phyloP scores from a whole-genome alignment of 805 yeast genomes.

The Wickerhamiella allomyrinae region DNA sequence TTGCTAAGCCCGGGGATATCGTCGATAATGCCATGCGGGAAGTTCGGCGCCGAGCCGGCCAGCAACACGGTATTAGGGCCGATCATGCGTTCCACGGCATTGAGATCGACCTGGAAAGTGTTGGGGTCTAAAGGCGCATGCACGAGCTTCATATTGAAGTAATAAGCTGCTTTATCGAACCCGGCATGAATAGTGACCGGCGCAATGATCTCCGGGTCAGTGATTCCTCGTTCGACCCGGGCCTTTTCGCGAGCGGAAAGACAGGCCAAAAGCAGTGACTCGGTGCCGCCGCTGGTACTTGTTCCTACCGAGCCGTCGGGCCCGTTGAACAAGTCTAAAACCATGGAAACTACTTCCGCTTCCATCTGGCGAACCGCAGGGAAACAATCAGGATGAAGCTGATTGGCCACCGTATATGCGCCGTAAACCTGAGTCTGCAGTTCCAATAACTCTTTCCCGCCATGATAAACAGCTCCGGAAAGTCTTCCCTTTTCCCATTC shows the following conservation, averaged over 20 bases:
- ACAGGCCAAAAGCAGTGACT: conserved; percentile 74
- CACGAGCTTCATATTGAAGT: conserved; percentile 73
- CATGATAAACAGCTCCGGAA: conserved; percentile 94
- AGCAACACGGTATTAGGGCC: conserved; percentile 68
- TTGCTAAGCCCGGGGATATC: conserved; percentile 61
- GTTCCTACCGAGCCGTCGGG: conserved; percentile 67
- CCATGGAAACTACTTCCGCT: conserved; percentile 88
- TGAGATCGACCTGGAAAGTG: conserved; percentile 53
- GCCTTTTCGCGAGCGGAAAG: conserved; percentile 78
- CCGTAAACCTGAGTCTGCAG: conserved; percentile 68
- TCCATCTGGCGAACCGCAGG: conserved; percentile 97
- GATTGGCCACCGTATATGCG: conserved; percentile 76
- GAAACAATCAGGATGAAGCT: conserved; percentile 90
- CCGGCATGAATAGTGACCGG: conserved; percentile 92
- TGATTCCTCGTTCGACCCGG: conserved; percentile 35
- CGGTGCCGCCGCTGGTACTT: conserved; percentile 91
- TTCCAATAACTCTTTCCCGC: conserved; percentile 62
- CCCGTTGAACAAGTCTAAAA: conserved; percentile 62
- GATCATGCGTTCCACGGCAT: conserved; percentile 47
- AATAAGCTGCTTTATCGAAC: conserved; percentile 79
- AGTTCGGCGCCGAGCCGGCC: conserved; percentile 93
- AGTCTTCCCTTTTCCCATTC: conserved; percentile 78
- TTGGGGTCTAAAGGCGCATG: conserved; percentile 62
- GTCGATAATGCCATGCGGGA: conserved; percentile 92
- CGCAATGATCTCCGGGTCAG: conserved; percentile 72